Evolutionary conservation across 148 eudicot species (phyloP).

Genomic region (Hydrangea macrophylla): DNA sequence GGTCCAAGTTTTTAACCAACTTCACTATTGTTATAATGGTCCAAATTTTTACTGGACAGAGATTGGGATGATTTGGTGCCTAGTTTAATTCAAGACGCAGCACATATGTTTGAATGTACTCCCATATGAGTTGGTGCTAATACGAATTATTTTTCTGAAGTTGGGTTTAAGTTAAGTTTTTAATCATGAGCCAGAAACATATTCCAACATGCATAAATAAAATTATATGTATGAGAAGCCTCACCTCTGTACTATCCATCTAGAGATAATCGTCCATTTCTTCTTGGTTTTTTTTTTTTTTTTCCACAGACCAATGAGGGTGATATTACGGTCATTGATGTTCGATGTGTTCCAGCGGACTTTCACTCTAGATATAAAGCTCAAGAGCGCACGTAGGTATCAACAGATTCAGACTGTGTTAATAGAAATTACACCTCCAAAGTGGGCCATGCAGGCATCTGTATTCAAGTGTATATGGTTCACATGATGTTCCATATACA

Average conservation of each 20-base stretch:
- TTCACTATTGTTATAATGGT: background rate
- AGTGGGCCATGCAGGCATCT: background rate
- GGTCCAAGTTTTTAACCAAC: background rate
- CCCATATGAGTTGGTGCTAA: background rate
- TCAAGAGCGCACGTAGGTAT: constrained; percentile 96
- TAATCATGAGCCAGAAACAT: background rate
- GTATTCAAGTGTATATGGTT: background rate
- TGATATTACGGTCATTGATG: constrained; percentile 73
- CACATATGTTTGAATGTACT: background rate
- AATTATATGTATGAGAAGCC: background rate
- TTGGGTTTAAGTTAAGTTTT: constrained; percentile 4
- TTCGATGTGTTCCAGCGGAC: constrained; percentile 66
- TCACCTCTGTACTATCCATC: background rate
- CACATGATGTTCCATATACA: background rate
- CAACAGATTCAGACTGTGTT: constrained; percentile 15
- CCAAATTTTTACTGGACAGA: background rate
- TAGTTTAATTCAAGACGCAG: background rate
- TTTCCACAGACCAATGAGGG: constrained; percentile 67
- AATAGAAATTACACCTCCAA: background rate
- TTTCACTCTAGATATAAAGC: constrained; percentile 96
- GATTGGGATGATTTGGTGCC: background rate
- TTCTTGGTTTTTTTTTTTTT: background rate
- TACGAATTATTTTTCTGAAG: background rate
- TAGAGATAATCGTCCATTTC: constrained; percentile 9
- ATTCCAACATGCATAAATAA: background rate